Evolutionary conservation across 768 basidiomycete genomes (phyloP).

Genomic region (Auricularia sp.): DNA sequence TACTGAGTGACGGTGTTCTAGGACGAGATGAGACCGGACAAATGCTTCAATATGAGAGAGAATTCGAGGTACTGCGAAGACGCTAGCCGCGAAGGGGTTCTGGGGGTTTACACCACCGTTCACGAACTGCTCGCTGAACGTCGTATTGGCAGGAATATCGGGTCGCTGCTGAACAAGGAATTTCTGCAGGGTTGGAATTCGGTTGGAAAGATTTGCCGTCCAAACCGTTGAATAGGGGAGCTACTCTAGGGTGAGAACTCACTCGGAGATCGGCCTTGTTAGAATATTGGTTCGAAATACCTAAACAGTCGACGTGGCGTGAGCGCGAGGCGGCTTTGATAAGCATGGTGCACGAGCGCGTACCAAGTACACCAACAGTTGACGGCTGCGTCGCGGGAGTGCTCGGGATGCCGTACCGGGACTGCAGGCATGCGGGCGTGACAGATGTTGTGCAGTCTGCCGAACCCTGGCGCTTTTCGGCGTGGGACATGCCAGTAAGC

Average conservation of each 20-base stretch:
- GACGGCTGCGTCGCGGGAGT: too few relatives aligned
- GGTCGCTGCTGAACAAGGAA: too few relatives aligned
- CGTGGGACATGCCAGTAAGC: too few relatives aligned
- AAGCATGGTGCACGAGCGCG: background rate
- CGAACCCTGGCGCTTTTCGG: slow-evolving; percentile 8
- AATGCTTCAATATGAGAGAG: slow-evolving; percentile 21
- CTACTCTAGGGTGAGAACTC: too few relatives aligned
- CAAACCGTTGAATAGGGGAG: too few relatives aligned
- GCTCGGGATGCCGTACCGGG: slow-evolving; percentile 27
- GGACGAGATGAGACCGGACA: slow-evolving; percentile 15
- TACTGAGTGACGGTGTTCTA: slow-evolving; percentile 28
- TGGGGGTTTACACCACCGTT: slow-evolving; percentile 39
- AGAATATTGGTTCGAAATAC: too few relatives aligned
- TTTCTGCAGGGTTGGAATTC: too few relatives aligned
- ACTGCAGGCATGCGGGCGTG: slow-evolving; percentile 30
- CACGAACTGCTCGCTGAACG: slow-evolving; percentile 12
- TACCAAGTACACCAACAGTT: too few relatives aligned
- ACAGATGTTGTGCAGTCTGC: slow-evolving; percentile 17
- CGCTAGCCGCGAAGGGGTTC: slow-evolving; percentile 31
- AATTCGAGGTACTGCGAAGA: slow-evolving; percentile 29
- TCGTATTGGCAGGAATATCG: slow-evolving; percentile 8
- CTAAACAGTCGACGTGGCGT: too few relatives aligned
- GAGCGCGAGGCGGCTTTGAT: too few relatives aligned
- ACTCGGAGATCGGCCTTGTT: too few relatives aligned
- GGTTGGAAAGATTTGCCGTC: too few relatives aligned